phyloP scores from a whole-genome alignment of 1,139 yeast species.

The Taphrina confusa region DNA sequence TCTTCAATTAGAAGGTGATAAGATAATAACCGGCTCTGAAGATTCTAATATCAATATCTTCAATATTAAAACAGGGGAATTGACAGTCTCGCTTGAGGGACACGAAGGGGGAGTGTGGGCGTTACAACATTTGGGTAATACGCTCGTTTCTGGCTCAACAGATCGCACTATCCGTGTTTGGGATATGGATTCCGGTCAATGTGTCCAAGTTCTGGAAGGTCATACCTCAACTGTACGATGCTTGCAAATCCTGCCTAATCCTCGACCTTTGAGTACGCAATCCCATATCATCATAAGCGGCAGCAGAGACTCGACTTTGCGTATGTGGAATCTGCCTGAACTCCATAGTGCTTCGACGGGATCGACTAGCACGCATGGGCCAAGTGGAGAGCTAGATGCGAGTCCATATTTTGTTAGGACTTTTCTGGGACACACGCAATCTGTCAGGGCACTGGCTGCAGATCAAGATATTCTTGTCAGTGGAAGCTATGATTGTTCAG shows the following conservation, averaged over 20 bases:
- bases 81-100: conserved; percentile 57
- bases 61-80: conserved; percentile 71
- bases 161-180: conserved; percentile 89
- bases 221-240: conserved; percentile 93
- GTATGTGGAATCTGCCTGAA: conserved; percentile 80
- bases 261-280: conserved; percentile 63
- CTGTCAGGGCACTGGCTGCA: conserved; percentile 87
- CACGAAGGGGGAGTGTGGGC: conserved; percentile 99
- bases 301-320: conserved; percentile 83
- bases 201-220: conserved; percentile 88
- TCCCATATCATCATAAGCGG: conserved; percentile 76
- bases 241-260: conserved; percentile 81
- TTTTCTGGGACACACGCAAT: conserved; percentile 78
- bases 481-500: conserved; percentile 88
- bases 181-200: conserved; percentile 72
- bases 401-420: conserved; percentile 79
- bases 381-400: conserved; percentile 40
- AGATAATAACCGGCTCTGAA: conserved; percentile 90
- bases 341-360: conserved; percentile 47
- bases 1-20: conserved; percentile 86
- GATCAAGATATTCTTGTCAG: conserved; percentile 80
- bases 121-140: conserved; percentile 74
- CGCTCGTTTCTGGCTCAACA: conserved; percentile 85
- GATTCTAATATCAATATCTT: conserved; percentile 80
- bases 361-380: conserved; percentile 38